phyloP scores from a whole-genome alignment of 345 rosid genomes.

The Chamaenerion angustifolium region DNA sequence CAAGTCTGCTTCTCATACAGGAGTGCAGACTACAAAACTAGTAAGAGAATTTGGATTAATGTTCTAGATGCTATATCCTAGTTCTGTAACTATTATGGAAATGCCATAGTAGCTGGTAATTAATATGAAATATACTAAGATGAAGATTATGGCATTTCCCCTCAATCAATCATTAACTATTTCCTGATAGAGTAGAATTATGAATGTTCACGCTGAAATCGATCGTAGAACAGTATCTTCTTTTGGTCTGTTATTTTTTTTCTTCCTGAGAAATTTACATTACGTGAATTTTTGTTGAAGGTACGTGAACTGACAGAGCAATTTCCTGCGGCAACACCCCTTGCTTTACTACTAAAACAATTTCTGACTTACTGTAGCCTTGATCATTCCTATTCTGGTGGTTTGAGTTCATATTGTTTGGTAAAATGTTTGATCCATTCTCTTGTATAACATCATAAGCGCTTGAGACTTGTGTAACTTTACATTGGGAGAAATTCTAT shows the following conservation, averaged over 20 bases:
- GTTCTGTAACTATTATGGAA: neutral
- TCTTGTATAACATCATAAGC: neutral
- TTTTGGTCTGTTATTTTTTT: too few relatives aligned
- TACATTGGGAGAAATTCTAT: too few relatives aligned
- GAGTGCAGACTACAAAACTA: conserved; percentile 86
- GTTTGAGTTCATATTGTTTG: conserved; percentile 96
- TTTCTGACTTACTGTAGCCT: conserved; percentile 95
- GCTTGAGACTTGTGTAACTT: neutral
- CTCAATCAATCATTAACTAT: too few relatives aligned
- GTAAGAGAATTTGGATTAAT: conserved; percentile 17
- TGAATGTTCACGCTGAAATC: too few relatives aligned
- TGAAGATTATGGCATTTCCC: too few relatives aligned
- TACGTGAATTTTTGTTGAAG: conserved; percentile 21
- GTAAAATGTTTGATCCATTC: conserved; percentile 19
- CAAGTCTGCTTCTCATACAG: conserved; percentile 85
- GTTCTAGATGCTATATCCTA: neutral
- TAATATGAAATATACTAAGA: neutral
- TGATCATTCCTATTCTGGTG: conserved; percentile 96
- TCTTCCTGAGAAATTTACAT: too few relatives aligned
- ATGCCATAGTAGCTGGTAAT: neutral
- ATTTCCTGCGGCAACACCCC: conserved; percentile 89
- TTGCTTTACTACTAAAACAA: conserved; percentile 92
- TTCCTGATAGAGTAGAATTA: too few relatives aligned
- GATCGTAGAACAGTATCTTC: too few relatives aligned
- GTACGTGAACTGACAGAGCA: conserved; percentile 81